These are phyloP conservation scores for Coemansia sp. DNA, from an alignment of 371 early-diverging fungal species.

Conservation along the genomic window DNA sequence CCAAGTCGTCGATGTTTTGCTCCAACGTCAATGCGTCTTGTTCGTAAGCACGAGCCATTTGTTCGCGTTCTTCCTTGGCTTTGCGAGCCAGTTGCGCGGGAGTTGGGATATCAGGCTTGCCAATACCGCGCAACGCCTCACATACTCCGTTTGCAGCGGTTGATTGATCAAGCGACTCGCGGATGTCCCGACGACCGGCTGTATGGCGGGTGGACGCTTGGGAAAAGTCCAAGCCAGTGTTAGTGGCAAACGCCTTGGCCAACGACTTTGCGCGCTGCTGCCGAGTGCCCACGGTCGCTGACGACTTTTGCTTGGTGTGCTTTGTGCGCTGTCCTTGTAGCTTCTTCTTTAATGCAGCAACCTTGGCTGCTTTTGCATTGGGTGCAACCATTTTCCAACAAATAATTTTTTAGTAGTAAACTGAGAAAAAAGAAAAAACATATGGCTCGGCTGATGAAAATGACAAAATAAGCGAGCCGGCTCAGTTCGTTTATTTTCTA, in stretches of 20 bases:
- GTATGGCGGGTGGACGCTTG: constrained; percentile 31
- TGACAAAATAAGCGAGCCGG: neutral
- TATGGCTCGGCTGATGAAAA: neutral
- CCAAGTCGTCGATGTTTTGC: constrained; percentile 35
- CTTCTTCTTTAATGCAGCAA: constrained; percentile 36
- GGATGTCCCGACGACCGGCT: constrained; percentile 29
- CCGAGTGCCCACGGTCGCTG: neutral
- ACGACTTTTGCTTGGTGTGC: neutral
- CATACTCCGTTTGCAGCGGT: constrained; percentile 3
- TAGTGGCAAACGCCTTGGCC: neutral
- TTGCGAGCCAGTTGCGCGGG: constrained; percentile 11
- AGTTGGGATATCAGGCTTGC: constrained; percentile 13
- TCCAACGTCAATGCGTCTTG: constrained; percentile 22
- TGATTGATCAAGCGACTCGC: constrained; percentile 31
- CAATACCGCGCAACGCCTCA: constrained; percentile 35
- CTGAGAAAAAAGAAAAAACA: neutral
- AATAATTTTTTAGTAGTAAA: neutral
- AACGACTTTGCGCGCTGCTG: constrained; percentile 19
- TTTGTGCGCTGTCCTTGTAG: constrained; percentile 12
- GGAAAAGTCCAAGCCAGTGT: neutral
- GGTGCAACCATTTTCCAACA: constrained; percentile 11
- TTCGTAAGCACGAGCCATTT: constrained; percentile 29
- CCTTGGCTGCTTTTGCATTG: constrained; percentile 12
- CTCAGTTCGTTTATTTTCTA: neutral
- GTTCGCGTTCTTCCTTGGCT: constrained; percentile 28